Conservation (phyloP, 148 eudicot species). For the Hydrangea macrophylla region DNA sequence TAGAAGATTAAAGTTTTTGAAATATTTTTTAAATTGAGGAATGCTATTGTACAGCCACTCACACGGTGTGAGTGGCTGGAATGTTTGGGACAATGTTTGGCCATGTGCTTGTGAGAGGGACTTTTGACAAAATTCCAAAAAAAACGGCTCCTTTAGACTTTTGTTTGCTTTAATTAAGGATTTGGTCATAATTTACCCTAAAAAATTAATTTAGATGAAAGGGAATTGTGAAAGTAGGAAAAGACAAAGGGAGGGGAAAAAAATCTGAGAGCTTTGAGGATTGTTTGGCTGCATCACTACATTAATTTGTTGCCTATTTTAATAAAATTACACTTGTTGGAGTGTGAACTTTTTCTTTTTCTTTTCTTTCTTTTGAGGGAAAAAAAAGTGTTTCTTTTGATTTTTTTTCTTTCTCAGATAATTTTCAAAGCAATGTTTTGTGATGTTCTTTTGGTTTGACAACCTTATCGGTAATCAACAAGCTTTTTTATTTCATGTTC, state of each 20-base stretch:
- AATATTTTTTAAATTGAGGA: too few species aligned
- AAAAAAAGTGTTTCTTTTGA: not conserved
- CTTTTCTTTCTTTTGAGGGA: not conserved
- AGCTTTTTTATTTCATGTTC: not conserved
- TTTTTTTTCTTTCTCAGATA: not conserved
- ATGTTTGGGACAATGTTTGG: too few species aligned
- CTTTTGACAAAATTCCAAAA: too few species aligned
- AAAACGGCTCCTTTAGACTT: too few species aligned
- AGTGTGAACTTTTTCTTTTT: not conserved
- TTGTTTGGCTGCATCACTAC: not conserved
- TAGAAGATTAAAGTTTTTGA: too few species aligned
- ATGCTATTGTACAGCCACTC: too few species aligned
- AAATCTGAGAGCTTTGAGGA: not conserved
- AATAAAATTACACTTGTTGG: not conserved
- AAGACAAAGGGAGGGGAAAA: too few species aligned
- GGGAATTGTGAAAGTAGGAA: not conserved
- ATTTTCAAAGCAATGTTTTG: not conserved
- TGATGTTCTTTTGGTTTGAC: not conserved
- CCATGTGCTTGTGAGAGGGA: too few species aligned
- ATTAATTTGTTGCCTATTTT: not conserved
- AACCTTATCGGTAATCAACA: not conserved
- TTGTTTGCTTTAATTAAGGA: too few species aligned
- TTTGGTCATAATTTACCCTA: too few species aligned
- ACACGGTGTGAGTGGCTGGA: too few species aligned
- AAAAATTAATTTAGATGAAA: not conserved